A percentile compares a stretch with the other conserved stretches of the same genome.
phyloP scores from a whole-genome alignment of 179 eudicot genomes.

The Silene noctiflora region DNA sequence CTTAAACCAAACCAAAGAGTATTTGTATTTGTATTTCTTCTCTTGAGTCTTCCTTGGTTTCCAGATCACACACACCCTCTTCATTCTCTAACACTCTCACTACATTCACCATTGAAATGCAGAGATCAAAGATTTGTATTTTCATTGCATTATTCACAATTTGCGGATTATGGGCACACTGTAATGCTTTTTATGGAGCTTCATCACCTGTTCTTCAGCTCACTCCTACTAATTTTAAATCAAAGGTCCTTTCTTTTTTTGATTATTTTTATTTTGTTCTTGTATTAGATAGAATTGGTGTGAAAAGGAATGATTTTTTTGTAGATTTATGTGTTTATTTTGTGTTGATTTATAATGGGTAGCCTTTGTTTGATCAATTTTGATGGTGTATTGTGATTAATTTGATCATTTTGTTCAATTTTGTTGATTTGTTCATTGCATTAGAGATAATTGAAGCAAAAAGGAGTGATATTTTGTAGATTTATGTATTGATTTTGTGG shows the following conservation, averaged over 20 bases:
- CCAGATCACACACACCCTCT: not conserved
- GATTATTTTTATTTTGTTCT: not conserved
- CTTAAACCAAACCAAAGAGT: constrained; percentile 15
- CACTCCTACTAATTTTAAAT: constrained; percentile 74
- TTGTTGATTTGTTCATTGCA: no score
- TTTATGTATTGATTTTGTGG: not conserved
- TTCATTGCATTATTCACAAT: constrained; percentile 10
- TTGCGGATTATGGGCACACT: constrained; percentile 26
- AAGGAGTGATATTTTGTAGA: no score
- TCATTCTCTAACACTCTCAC: not conserved
- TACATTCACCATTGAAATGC: constrained; percentile 21
- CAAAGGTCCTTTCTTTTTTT: constrained; percentile 49
- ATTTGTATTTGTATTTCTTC: constrained; percentile 18
- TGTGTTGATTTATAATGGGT: not conserved
- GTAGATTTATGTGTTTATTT: not conserved
- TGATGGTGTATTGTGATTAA: not conserved
- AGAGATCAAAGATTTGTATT: constrained; percentile 19
- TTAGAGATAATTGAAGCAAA: no score
- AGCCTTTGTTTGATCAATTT: not conserved
- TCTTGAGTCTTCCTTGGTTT: constrained; percentile 27
- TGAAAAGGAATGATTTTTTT: not conserved
- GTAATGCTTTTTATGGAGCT: constrained; percentile 64
- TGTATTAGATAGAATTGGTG: not conserved
- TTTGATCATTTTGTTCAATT: not conserved
- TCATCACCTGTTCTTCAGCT: constrained; percentile 88